Evolutionary conservation across 257 asterid species (phyloP).

Genomic region (Gentiana straminea): DNA sequence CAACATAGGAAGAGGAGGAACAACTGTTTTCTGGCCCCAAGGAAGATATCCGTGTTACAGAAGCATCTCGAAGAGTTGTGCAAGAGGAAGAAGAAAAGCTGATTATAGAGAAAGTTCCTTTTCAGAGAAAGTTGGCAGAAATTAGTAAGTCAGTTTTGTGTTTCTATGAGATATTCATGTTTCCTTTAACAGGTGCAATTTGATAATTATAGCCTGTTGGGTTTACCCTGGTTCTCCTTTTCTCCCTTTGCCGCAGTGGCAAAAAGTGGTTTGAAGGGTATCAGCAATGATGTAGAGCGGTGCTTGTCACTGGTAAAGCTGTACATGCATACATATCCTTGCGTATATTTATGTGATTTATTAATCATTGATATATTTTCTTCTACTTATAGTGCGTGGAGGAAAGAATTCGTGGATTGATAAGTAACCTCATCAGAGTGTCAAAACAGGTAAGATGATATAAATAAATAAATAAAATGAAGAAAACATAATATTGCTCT

Average conservation of each 20-base stretch:
- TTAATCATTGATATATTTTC: constrained; percentile 8
- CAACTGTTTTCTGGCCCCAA: constrained; percentile 81
- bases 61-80: constrained; percentile 85
- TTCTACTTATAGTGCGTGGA: constrained; percentile 63
- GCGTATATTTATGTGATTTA: neutral
- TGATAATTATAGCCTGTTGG: constrained; percentile 3
- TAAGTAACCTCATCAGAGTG: constrained; percentile 58
- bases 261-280: constrained; percentile 68
- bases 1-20: constrained; percentile 89
- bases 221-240: constrained; percentile 1
- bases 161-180: constrained; percentile 12
- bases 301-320: constrained; percentile 75
- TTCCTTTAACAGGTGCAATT: constrained; percentile 3
- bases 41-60: constrained; percentile 83
- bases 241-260: constrained; percentile 59
- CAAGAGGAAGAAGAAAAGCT: constrained; percentile 97
- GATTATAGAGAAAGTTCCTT: constrained; percentile 69
- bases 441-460: constrained; percentile 55
- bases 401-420: constrained; percentile 84
- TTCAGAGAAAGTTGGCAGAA: constrained; percentile 73
- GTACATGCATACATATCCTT: constrained; percentile 5
- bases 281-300: constrained; percentile 68
- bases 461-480: too few relatives aligned
- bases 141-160: constrained; percentile 38
- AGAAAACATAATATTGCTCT: too few relatives aligned